Percentiles rank a stretch among this genome's conserved stretches.
Evolutionary conservation across 768 basidiomycete species (phyloP).

Genomic region (Botryobasidium botryosum): DNA sequence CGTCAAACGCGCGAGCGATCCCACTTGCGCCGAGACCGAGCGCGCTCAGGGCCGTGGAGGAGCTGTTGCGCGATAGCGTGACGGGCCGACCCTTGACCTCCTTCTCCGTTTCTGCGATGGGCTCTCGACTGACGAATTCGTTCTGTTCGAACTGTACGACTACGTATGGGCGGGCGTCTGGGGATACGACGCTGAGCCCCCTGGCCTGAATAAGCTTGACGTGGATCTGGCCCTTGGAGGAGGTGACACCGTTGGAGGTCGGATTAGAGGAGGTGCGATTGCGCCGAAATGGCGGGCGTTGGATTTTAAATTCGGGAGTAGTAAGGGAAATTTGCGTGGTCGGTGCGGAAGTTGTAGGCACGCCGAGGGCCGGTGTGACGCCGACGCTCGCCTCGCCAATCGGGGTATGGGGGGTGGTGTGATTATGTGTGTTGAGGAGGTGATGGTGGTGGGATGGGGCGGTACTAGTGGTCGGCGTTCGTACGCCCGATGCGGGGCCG

Average conservation of each 20-base stretch:
- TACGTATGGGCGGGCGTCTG: slow-evolving; percentile 66
- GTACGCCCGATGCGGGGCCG: slow-evolving; percentile 9
- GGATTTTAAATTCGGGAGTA: slow-evolving; percentile 75
- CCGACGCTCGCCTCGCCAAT: background rate
- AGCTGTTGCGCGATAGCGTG: slow-evolving; percentile 35
- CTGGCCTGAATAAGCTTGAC: slow-evolving; percentile 92
- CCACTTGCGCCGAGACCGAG: slow-evolving; percentile 25
- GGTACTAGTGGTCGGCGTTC: no score
- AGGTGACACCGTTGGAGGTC: slow-evolving; percentile 1
- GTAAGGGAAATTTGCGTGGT: slow-evolving; percentile 56
- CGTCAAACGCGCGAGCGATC: slow-evolving; percentile 25
- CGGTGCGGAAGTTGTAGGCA: slow-evolving; percentile 35
- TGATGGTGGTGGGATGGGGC: slow-evolving; percentile 12
- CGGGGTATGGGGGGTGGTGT: no score
- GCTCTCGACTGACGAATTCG: slow-evolving; percentile 89
- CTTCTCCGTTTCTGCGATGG: slow-evolving; percentile 63
- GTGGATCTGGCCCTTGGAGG: slow-evolving; percentile 47
- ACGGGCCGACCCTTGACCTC: slow-evolving; percentile 72
- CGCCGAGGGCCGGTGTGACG: slow-evolving; percentile 14
- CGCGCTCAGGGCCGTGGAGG: slow-evolving; percentile 51
- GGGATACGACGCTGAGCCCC: slow-evolving; percentile 53
- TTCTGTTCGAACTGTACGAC: slow-evolving; percentile 98
- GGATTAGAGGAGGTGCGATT: slow-evolving; percentile 10
- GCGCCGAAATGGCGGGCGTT: slow-evolving; percentile 31
- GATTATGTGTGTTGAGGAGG: slow-evolving; percentile 7